phyloP scores from a whole-genome alignment of 1,139 yeast genomes.

The Zygosaccharomyces sapae region DNA sequence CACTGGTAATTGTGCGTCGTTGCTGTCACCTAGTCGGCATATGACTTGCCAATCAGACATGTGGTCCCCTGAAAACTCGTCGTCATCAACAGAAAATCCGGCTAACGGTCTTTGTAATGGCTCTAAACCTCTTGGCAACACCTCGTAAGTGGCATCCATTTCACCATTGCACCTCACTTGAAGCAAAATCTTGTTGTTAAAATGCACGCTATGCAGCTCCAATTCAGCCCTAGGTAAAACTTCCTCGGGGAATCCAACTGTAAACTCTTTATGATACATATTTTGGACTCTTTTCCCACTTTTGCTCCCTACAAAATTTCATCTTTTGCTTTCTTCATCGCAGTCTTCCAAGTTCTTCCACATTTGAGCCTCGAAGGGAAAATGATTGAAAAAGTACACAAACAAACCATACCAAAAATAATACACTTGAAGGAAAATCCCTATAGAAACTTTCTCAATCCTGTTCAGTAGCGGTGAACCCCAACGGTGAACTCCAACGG shows the following conservation, averaged over 20 bases:
- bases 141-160: slow-evolving; percentile 40
- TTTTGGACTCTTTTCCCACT: neutral
- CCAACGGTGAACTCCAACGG: no score
- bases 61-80: slow-evolving; percentile 22
- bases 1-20: slow-evolving; percentile 32
- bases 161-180: slow-evolving; percentile 41
- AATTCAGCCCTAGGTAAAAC: slow-evolving; percentile 12
- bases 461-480: no score
- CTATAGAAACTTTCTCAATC: neutral
- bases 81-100: slow-evolving; percentile 17
- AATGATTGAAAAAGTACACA: neutral
- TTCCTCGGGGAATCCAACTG: slow-evolving; percentile 12
- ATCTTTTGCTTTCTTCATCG: neutral
- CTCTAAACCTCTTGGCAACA: slow-evolving; percentile 27
- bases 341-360: neutral
- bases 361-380: neutral
- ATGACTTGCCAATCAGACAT: slow-evolving; percentile 30
- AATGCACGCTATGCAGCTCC: slow-evolving; percentile 24
- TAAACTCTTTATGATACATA: slow-evolving; percentile 18
- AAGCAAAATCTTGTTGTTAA: slow-evolving; percentile 34
- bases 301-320: neutral
- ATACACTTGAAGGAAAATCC: neutral
- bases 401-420: neutral
- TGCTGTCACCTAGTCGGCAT: slow-evolving; percentile 32
- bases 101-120: slow-evolving; percentile 21